Percentiles rank a stretch among this genome's conserved stretches.
These are phyloP conservation scores for Salicornia ramosissima DNA, from an alignment of 148 eudicot species.

Conservation along the genomic window DNA sequence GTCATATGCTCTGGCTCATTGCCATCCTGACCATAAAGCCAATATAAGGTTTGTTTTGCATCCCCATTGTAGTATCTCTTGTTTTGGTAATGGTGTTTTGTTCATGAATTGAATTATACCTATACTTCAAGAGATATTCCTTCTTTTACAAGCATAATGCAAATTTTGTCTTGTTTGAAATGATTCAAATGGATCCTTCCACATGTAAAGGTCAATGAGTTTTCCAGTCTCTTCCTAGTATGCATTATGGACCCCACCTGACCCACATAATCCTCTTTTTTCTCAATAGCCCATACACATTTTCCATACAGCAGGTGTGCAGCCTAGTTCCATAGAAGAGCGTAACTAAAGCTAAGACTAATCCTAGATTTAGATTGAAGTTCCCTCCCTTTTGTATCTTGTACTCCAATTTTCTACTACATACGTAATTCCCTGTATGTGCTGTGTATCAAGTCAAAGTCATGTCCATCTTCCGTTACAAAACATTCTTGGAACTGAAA, in stretches of 20 bases:
- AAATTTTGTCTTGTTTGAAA: neutral
- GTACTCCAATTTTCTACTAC: neutral
- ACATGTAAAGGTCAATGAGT: neutral
- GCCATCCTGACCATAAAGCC: conserved; percentile 62
- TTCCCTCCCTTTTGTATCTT: neutral
- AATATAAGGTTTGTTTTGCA: conserved; percentile 62
- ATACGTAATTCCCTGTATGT: neutral
- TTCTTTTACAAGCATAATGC: neutral
- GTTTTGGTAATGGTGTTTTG: neutral
- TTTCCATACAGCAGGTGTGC: too few species aligned
- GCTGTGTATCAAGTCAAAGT: neutral
- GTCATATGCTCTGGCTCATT: conserved; percentile 82
- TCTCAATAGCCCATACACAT: too few species aligned
- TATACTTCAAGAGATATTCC: neutral
- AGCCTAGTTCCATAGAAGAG: too few species aligned
- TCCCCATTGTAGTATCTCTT: conserved; percentile 1
- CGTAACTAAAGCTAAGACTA: too few species aligned
- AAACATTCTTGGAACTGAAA: neutral
- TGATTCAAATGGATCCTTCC: neutral
- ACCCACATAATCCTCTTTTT: too few species aligned
- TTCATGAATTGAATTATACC: neutral
- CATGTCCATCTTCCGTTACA: neutral
- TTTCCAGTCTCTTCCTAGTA: too few species aligned
- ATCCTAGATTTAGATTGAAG: too few species aligned
- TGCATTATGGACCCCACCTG: too few species aligned